Percentiles rank a stretch among this genome's conserved stretches.
Evolutionary conservation across 345 rosid species (phyloP).

Genomic region (Gossypium herbaceum): DNA sequence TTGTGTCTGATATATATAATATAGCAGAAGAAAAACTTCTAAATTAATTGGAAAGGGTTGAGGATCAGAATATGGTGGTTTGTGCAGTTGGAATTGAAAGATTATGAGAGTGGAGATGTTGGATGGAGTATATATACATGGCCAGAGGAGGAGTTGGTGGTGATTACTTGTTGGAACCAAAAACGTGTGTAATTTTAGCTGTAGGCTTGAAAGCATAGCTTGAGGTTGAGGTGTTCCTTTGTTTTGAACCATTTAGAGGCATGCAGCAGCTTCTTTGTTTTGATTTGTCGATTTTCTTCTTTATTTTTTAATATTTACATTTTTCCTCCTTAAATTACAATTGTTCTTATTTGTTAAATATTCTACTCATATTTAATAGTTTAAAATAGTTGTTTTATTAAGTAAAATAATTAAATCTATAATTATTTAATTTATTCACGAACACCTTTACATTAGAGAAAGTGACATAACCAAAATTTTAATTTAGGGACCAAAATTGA

Average conservation of each 20-base stretch:
- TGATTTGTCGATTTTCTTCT: no score
- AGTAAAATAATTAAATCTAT: no score
- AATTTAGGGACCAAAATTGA: no score
- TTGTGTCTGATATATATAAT: background rate
- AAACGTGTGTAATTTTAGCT: conserved; percentile 1
- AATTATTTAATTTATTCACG: no score
- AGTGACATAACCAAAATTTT: no score
- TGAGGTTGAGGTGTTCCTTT: conserved; percentile 4
- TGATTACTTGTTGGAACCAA: conserved; percentile 3
- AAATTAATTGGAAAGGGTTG: background rate
- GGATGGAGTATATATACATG: background rate
- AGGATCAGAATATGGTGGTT: background rate
- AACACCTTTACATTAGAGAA: no score
- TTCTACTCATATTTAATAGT: no score
- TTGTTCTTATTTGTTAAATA: no score
- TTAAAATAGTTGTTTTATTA: no score
- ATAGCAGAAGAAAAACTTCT: background rate
- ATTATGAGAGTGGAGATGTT: background rate
- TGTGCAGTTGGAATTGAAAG: background rate
- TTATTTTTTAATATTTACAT: no score
- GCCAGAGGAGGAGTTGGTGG: background rate
- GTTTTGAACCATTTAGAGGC: background rate
- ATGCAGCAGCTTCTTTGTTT: background rate
- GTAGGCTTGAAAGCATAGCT: background rate
- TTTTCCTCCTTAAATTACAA: no score